These are phyloP conservation scores for Oryza glumipatula DNA, from an alignment of 176 grass and related monocot species.

Conservation along the genomic window DNA sequence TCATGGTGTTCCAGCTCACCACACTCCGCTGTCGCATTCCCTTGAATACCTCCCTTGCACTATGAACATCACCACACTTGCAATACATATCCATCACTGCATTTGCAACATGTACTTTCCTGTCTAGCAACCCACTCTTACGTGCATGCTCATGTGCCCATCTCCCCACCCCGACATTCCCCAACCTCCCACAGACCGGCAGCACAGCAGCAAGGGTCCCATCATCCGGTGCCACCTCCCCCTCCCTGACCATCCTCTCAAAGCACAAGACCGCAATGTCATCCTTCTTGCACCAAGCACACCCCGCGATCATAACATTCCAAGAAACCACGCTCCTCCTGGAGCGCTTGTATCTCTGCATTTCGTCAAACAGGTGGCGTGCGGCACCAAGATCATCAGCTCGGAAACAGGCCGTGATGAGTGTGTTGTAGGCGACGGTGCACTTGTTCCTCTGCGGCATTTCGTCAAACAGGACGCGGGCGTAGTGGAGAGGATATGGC, in stretches of 20 bases:
- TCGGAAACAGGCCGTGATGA: slow-evolving; percentile 36
- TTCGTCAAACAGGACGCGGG: slow-evolving; percentile 32
- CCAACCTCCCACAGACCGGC: slow-evolving; percentile 54
- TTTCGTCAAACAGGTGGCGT: slow-evolving; percentile 53
- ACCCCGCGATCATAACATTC: slow-evolving; percentile 58
- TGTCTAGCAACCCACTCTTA: slow-evolving; percentile 27
- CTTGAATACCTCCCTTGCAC: slow-evolving; percentile 40
- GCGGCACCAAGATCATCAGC: slow-evolving; percentile 21
- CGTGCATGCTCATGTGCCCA: slow-evolving; percentile 50
- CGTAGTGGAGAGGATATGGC: slow-evolving; percentile 13
- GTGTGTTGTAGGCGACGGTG: slow-evolving; percentile 49
- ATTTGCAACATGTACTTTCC: slow-evolving; percentile 51
- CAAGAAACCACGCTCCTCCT: slow-evolving; percentile 61
- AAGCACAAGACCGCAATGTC: slow-evolving; percentile 45
- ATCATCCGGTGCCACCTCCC: slow-evolving; percentile 47
- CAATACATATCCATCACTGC: slow-evolving; percentile 68
- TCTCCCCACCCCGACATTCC: slow-evolving; percentile 39
- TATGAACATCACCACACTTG: slow-evolving; percentile 60
- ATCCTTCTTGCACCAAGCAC: slow-evolving; percentile 28
- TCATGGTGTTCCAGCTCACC: slow-evolving; percentile 67
- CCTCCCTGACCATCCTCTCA: slow-evolving; percentile 39
- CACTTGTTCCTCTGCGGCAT: slow-evolving; percentile 37
- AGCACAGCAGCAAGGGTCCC: slow-evolving; percentile 49
- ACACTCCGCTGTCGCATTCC: slow-evolving; percentile 39
- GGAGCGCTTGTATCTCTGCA: slow-evolving; percentile 41